Base-by-base conservation (phyloP, 1,139 yeast genomes). In the Magnusiomyces ingens region DNA sequence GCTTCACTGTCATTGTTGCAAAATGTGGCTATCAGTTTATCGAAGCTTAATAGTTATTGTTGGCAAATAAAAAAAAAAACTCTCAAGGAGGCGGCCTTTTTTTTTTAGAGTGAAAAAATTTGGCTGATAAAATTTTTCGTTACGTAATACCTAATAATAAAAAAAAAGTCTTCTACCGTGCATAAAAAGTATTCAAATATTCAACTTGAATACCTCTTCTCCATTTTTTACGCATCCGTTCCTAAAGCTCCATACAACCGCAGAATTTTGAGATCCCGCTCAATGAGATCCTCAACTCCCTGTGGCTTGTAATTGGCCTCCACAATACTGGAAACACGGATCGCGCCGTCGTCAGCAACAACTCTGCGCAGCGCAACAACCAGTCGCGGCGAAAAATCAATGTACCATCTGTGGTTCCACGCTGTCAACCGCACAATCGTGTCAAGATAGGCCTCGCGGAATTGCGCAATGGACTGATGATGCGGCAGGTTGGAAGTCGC, bases 341-440 rank as follows among this genome's bases (percentile, higher is more conserved):
- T 81, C 45, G 85, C 71, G 0, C 96, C 96, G 63, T 87, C 90
- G 62, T 83, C 84, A 32, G 81, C 81, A 35, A 88, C 83, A 57
- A 88, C 74, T 53, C 76, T 80, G 44, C 80, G 73, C 55, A 90
- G 70, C 1, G 81, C 74, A 37, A 72, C 69, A 19, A 84, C 67
- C 54, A 89, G 74, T 49, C 75, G 74, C 29, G 94, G 88, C 10
- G 95, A 84, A 64, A 90, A 91, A 61, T 91, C 96, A 59, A 83
- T 80, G 71, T 93, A 94, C 99, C 99, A 94, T 66, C 99, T 81
- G 70, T 90, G 98, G 66, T 90, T 87, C 97, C 98, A 93, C 19
- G 95, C 95, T 40, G 85, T 74, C 55, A 93, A 73, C 62, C 85
- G 85, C 50, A 90, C 88, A 56, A 84, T 73, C 44, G 86, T 73